Evolutionary conservation across 768 basidiomycete genomes (phyloP), one percentile per base, ranked within the genome.

Genomic region (Lactarius pseudohatsudake): DNA sequence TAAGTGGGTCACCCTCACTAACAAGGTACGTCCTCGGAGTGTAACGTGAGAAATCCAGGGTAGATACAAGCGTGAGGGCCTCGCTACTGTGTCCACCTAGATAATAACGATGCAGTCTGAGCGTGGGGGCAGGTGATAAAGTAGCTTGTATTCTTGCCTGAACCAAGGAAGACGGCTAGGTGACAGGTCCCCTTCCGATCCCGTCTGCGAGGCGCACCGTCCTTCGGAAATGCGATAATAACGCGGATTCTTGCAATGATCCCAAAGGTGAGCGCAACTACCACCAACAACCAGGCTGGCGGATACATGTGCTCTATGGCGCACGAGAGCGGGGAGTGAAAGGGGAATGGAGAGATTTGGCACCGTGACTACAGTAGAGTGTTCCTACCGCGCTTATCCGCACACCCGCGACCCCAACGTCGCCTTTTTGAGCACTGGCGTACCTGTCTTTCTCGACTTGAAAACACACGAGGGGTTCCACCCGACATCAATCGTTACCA

Each of bases 81-180:
- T 99, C 97, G 68, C 84, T 87, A 18, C 95, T 97, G 78, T 99
- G 97, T 0, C 97, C 97, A 55, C 97, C 96, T 98, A 74, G 20
- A 43, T 32, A 36, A 20, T 22, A 55, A 40, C 65, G 36, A 59
- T 65, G 43, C 53, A 57, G 61, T 62, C 66, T 69, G 61, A 69
- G 64, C 50, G 67, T 54, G 64, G 64, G 22, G 64, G 45, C 32
- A 26, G 40, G 22, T 34, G 57, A 4, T 13, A 57, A 38, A 62
- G 61, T 8, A 34, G 20, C 40, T 22, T 15, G 32, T 26, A 53
- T 38, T 4, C 81, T 73, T 72, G 91, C 96, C 96, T 75, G 96
- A 98, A 64, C 96, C 96, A 15, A 98, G 84, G 73, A 98, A 97
- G 60, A 97, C 85, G 4, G 91, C 94, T 18, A 97, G 77, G 43